Conservation (phyloP, 306 rosid genomes). For the Betula pendula region DNA sequence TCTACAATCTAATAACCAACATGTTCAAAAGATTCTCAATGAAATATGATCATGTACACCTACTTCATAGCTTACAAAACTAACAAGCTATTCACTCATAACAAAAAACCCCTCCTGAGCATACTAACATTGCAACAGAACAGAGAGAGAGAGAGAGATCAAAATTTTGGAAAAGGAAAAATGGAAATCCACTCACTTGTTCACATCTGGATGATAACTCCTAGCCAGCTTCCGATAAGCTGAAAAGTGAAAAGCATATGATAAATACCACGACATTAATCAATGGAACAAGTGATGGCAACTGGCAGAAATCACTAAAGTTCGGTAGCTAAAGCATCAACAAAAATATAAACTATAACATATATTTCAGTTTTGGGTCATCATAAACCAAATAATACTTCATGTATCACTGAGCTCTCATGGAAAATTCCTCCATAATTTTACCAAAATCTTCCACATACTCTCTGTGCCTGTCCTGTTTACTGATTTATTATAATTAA, state of each 20-base stretch:
- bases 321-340: background rate
- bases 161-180: slow-evolving; percentile 1
- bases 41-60: background rate
- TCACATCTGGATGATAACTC: slow-evolving; percentile 92
- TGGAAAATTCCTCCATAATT: background rate
- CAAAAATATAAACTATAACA: background rate
- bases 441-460: background rate
- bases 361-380: background rate
- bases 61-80: background rate
- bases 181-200: slow-evolving; percentile 65
- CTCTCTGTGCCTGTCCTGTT: background rate
- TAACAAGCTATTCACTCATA: slow-evolving; percentile 6
- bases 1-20: background rate
- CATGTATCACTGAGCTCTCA: background rate
- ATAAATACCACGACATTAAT: slow-evolving; percentile 13
- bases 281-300: background rate
- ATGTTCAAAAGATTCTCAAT: background rate
- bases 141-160: background rate
- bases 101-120: slow-evolving; percentile 13
- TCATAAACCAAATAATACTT: background rate
- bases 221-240: slow-evolving; percentile 98
- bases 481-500: background rate
- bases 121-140: slow-evolving; percentile 11
- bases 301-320: background rate
- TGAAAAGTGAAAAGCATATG: slow-evolving; percentile 43